phyloP scores from a whole-genome alignment of 352 stramenopile genomes.

The Aphanomyces euteiches region DNA sequence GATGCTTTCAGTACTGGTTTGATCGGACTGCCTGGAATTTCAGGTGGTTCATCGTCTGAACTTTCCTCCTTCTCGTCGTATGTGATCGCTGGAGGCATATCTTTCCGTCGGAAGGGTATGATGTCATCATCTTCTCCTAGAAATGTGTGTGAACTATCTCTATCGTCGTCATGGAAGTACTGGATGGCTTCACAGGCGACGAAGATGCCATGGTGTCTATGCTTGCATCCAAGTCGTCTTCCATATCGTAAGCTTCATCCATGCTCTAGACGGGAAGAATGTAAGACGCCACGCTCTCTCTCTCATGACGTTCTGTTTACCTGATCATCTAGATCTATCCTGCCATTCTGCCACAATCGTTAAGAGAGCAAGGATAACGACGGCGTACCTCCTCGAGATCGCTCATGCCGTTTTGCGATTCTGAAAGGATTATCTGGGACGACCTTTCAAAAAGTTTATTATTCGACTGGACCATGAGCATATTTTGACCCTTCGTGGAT shows the following conservation, averaged over 20 bases:
- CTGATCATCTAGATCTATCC: conserved; percentile 26
- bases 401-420: background rate
- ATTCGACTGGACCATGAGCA: no score
- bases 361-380: background rate
- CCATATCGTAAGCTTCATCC: conserved; percentile 61
- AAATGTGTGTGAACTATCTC: background rate
- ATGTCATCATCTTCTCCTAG: conserved; percentile 23
- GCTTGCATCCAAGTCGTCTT: conserved; percentile 53
- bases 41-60: conserved; percentile 46
- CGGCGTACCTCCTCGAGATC: conserved; percentile 1
- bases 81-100: background rate
- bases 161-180: background rate
- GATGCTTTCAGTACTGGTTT: conserved; percentile 31
- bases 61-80: conserved; percentile 19
- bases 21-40: conserved; percentile 67
- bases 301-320: background rate
- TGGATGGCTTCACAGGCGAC: conserved; percentile 40
- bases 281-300: no score
- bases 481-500: no score
- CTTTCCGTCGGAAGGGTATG: background rate
- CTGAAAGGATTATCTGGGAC: no score
- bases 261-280: conserved; percentile 47
- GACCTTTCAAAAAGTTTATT: no score
- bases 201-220: conserved; percentile 44
- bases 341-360: conserved; percentile 15